These are phyloP conservation scores for Pythium volutum DNA, from an alignment of 352 stramenopile species.

Conservation along the genomic window DNA sequence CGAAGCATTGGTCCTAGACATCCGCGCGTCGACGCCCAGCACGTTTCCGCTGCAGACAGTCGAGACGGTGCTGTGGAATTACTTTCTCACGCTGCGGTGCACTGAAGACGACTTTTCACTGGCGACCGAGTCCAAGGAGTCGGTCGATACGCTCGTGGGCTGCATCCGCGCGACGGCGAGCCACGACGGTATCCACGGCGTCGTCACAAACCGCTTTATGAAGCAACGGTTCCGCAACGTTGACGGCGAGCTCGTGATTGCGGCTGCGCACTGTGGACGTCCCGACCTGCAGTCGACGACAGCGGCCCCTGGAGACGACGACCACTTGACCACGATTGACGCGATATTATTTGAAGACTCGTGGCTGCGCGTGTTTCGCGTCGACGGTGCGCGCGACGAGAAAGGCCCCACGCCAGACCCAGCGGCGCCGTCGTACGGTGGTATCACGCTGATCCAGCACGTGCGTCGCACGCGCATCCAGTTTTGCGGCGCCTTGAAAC, in stretches of 20 bases:
- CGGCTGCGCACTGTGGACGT: neutral
- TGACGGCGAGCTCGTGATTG: slow-evolving; percentile 6
- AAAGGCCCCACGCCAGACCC: neutral
- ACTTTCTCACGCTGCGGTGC: neutral
- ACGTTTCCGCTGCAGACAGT: neutral
- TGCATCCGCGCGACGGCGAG: neutral
- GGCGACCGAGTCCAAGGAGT: neutral
- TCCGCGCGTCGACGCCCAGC: neutral
- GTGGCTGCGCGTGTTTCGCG: slow-evolving; percentile 3
- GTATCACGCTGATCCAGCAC: slow-evolving; percentile 1
- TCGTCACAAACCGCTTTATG: neutral
- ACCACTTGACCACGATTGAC: neutral
- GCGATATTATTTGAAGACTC: slow-evolving; percentile 6
- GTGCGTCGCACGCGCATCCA: slow-evolving; percentile 7
- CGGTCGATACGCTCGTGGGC: neutral
- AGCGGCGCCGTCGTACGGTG: neutral
- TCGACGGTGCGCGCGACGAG: neutral
- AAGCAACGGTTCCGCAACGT: slow-evolving; percentile 9
- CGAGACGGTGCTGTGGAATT: neutral
- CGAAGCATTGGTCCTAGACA: neutral
- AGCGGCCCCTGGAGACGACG: neutral
- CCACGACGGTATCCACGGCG: neutral
- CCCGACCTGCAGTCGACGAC: neutral
- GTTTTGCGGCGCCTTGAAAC: neutral
- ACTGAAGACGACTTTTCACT: slow-evolving; percentile 7